Evolutionary conservation across 768 basidiomycete genomes (phyloP), one percentile per base, ranked within the genome.

Genomic region (Hypholoma sublateritium): DNA sequence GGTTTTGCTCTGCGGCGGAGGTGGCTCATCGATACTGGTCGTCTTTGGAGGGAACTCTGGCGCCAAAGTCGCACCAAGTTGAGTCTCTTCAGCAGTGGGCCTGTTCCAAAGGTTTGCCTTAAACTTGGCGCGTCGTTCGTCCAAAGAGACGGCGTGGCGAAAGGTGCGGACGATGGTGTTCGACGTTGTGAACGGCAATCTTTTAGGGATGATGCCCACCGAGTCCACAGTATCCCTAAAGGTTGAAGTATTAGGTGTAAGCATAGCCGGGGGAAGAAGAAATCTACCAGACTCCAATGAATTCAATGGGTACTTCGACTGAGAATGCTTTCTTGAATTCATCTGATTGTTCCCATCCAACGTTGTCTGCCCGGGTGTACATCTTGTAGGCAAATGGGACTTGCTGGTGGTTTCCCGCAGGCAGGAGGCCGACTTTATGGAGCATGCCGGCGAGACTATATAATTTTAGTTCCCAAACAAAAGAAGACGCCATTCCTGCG

Each of bases 141-240:
- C 85, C n/a, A 89, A 77, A 2, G 86, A 69, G 9, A 88, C 65
- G 0, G 85, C 86, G 46, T 89, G 87, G 16, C 87, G 77, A 68
- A 88, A 85, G 16, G 80, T 77, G 4, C 75, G 75, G 42, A 86
- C 80, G 58, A 80, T 80, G 8, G 74, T 77, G 46, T 85, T 83
- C 3, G 80, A 80, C 1, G 75, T 78, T 1, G 82, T 81, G 64
- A 87, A 86, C 0, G 86, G 86, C 4, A 87, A 74, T 5, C 80
- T 72, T 24, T 76, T 76, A 2, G 78, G 77, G 50, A 85, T 70
- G 39, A 83, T 46, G 11, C 85, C 85, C 13, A 87, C 84, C 0
- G 85, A 87, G 19, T 80, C 79, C 5, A 89, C 86, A 1, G 85
- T 88, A 60, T 89, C 87, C 84, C 86, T 87, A 32, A 16, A 39